phyloP scores from a whole-genome alignment of 2,329 filamentous ascomycete species.

The Diaporthe ilicicola region DNA sequence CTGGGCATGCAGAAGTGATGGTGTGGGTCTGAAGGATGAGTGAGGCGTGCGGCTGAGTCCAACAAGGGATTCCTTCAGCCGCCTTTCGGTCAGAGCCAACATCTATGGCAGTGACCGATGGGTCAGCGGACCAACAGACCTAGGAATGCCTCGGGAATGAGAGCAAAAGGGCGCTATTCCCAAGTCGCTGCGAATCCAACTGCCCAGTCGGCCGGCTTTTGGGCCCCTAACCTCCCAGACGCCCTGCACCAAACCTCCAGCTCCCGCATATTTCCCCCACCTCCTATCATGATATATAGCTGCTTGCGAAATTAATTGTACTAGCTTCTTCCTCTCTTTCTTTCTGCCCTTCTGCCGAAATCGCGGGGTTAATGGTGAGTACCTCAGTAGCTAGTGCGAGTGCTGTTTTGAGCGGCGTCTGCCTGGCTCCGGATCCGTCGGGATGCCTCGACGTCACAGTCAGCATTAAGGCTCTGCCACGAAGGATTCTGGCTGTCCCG shows the following conservation, averaged over 20 bases:
- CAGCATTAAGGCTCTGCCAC: slow-evolving; percentile 9
- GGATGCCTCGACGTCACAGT: background rate
- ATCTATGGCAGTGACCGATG: background rate
- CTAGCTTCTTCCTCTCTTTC: background rate
- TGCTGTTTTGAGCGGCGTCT: background rate
- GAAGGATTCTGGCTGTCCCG: slow-evolving; percentile 11
- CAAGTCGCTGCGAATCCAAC: background rate
- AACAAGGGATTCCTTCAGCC: background rate
- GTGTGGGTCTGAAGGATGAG: too few species aligned
- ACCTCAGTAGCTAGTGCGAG: background rate
- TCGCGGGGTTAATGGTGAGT: background rate
- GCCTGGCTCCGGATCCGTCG: background rate
- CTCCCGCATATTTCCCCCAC: background rate
- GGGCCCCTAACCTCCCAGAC: background rate
- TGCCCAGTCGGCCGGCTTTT: background rate
- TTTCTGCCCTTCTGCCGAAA: background rate
- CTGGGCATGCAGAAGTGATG: background rate
- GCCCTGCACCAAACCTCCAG: too few species aligned
- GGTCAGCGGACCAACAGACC: background rate
- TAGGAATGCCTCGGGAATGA: background rate
- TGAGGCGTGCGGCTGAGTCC: too few species aligned
- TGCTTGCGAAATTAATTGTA: background rate
- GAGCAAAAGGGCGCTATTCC: background rate
- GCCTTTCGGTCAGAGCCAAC: background rate
- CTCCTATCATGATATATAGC: too few species aligned